phyloP scores from a whole-genome alignment of 495 filamentous ascomycete species.

The Xylaria longipes region DNA sequence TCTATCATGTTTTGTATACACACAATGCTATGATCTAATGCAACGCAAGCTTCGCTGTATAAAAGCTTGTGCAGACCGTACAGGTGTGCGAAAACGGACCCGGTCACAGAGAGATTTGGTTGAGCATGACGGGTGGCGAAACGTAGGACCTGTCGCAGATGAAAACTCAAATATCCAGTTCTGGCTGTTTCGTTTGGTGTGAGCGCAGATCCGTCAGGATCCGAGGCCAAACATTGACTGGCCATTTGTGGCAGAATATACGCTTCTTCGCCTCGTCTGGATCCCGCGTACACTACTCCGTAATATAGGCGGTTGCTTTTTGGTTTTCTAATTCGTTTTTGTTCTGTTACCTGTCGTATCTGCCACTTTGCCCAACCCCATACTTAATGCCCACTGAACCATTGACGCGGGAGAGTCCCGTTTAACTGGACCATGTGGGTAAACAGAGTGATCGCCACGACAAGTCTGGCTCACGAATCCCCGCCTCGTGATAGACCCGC shows the following conservation, averaged over 20 bases:
- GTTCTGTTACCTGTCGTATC: slow-evolving; percentile 10
- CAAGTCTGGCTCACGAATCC: slow-evolving; percentile 12
- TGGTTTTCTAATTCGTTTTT: not conserved
- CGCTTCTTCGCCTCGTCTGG: slow-evolving; percentile 2
- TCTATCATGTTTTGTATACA: not conserved
- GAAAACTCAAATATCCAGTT: not conserved
- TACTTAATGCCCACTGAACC: slow-evolving; percentile 10
- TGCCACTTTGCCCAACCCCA: not conserved
- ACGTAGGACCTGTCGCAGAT: slow-evolving; percentile 18
- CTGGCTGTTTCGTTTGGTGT: slow-evolving; percentile 16
- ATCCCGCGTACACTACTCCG: not conserved
- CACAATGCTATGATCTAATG: slow-evolving; percentile 4
- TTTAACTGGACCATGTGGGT: slow-evolving; percentile 5
- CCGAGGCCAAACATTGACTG: slow-evolving; percentile 13
- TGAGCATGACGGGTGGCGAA: slow-evolving; percentile 4
- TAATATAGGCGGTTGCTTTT: not conserved
- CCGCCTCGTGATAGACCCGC: slow-evolving; percentile 11
- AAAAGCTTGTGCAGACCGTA: not conserved
- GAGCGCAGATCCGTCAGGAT: slow-evolving; percentile 7
- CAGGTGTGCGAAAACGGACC: not conserved
- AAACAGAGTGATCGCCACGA: slow-evolving; percentile 5
- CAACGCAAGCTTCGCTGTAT: not conserved
- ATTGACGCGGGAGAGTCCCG: slow-evolving; percentile 8
- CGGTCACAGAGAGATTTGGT: not conserved
- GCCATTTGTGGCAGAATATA: not conserved